Evolutionary conservation across 2,329 filamentous ascomycete species (phyloP).

Genomic region (Diaporthe citrichinensis): DNA sequence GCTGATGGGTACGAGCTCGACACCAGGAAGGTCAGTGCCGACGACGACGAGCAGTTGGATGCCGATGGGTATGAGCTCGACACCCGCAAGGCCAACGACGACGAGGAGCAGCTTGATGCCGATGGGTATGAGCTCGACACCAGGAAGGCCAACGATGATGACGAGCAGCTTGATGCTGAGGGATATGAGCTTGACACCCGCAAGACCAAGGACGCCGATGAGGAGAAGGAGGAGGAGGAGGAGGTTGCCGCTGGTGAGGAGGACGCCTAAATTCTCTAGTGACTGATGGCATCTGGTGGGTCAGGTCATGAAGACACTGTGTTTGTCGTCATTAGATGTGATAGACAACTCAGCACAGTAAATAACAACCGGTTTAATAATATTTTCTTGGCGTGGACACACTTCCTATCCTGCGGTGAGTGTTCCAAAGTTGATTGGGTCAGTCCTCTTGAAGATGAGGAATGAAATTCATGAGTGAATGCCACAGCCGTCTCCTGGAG

Average conservation of each 20-base stretch:
- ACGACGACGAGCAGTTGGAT: neutral
- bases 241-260: slow-evolving; percentile 27
- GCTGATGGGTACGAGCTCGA: slow-evolving; percentile 20
- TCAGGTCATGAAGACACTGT: neutral
- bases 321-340: neutral
- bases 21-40: neutral
- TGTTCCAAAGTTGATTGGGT: too few relatives aligned
- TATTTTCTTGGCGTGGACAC: too few relatives aligned
- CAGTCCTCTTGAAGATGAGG: too few relatives aligned
- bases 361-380: neutral
- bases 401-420: neutral
- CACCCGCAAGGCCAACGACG: slow-evolving; percentile 13
- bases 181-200: slow-evolving; percentile 23
- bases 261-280: neutral
- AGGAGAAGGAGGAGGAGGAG: slow-evolving; percentile 33
- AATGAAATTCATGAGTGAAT: too few relatives aligned
- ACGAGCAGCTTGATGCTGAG: neutral
- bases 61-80: slow-evolving; percentile 27
- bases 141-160: neutral
- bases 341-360: neutral
- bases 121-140: slow-evolving; percentile 23
- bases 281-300: neutral
- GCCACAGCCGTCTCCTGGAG: accelerated
- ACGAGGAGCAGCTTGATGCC: slow-evolving; percentile 12
- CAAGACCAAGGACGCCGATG: slow-evolving; percentile 22